Evolutionary conservation across 2,329 filamentous ascomycete species (phyloP), one percentile per base, ranked within the genome.

Genomic region (Alternaria triticimaculans): DNA sequence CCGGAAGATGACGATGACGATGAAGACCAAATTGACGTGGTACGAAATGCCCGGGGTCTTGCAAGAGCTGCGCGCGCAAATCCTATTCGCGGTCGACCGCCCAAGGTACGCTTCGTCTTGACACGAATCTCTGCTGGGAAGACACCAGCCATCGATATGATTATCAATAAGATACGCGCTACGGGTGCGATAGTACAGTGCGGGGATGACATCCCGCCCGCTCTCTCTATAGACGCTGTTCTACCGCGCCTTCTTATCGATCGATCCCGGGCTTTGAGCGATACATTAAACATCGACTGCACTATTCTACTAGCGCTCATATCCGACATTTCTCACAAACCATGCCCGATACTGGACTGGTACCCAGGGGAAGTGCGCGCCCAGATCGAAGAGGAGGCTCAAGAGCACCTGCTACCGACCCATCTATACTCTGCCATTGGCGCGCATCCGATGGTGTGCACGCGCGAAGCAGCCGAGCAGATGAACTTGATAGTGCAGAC

Each of bases 281-380:
- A 80, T 2, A 82, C 78, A 0, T 71, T 90, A 26, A 89, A 90
- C 71, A 84, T 90, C 59, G 89, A 90, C 76, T 89, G 88, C 58
- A 93, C 91, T 2, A 87, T 93, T 50, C 84, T 94, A 6, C 85
- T 94, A 6, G 91, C 90, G 5, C 82, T 94, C 3, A 87, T 90
- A 2, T 93, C 91, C 0, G 92, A 94, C 71, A 88, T 94, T 25
- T 91, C 89, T 2, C 90, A 94, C 74, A 80, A 80, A 33, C 73
- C 79, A 41, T 81, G 82, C 26, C 71, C 78, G 3, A 81, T 84
- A 49, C 81, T 85, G 33, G 82, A 84, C n/a, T 84, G 81, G 76
- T 76, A 86, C 69, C 89, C 90, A 68, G 82, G 80, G 21, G 87
- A 88, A 46, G 88, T 93, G 54, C 81, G 86, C 55, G 84, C 86